Conservation (phyloP, 805 yeast genomes). For the Candida saitoana region DNA sequence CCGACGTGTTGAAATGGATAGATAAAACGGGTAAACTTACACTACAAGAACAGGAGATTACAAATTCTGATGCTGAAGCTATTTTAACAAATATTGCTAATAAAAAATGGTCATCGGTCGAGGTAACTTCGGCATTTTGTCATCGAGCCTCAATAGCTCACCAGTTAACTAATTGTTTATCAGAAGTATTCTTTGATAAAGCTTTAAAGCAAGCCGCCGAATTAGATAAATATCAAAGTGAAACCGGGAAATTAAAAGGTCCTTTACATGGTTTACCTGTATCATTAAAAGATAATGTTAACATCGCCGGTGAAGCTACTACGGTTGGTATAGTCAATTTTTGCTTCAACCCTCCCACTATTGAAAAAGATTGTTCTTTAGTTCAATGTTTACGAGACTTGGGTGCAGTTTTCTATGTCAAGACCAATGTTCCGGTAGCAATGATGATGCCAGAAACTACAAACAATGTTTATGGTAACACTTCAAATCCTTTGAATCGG, state of each 20-base stretch:
- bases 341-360: constrained; percentile 31
- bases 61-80: constrained; percentile 26
- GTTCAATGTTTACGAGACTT: constrained; percentile 36
- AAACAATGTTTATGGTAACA: constrained; percentile 43
- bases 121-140: constrained; percentile 52
- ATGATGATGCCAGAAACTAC: constrained; percentile 48
- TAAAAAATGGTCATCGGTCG: constrained; percentile 37
- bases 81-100: constrained; percentile 26
- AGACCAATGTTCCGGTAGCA: constrained; percentile 52
- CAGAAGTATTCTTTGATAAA: constrained; percentile 33
- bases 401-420: constrained; percentile 54
- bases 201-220: constrained; percentile 20
- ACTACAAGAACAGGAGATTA: constrained; percentile 35
- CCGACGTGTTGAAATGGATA: constrained; percentile 39
- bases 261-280: constrained; percentile 30
- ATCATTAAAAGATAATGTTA: constrained; percentile 41
- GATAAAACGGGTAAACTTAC: constrained; percentile 29
- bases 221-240: constrained; percentile 20
- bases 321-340: constrained; percentile 48
- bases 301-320: constrained; percentile 46
- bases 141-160: constrained; percentile 58
- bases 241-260: constrained; percentile 17
- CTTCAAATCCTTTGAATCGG: constrained; percentile 43
- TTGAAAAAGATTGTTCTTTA: constrained; percentile 31
- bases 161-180: constrained; percentile 43